Base-by-base conservation (phyloP, 2,329 filamentous ascomycete genomes). In the Neofusicoccum kwambonambiense region DNA sequence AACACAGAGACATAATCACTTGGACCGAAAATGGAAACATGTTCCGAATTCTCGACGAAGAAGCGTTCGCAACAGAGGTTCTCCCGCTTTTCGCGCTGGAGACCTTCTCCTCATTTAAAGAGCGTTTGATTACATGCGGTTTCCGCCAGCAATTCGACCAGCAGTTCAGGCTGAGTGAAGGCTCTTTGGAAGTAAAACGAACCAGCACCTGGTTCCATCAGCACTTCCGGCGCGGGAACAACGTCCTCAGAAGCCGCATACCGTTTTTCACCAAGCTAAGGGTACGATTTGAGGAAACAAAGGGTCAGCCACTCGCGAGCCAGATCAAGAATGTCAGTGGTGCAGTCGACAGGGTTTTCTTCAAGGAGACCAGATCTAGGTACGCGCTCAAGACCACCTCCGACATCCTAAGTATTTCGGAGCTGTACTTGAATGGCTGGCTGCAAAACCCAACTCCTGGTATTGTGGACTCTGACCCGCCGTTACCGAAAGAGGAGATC, bases 391-490 rank as follows among this genome's bases (percentile, higher is more conserved):
- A 73, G 9, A 49, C 66, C 0, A 19, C 69, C 17, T 56, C 64
- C 9, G 68, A 73, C 1, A 72, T 76, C 12, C 72, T 73, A 0
- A 74, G 68, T 2, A 60, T 77, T 11, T 68, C 68, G 22, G 68
- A 69, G 0, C 45, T 77, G 9, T 76, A 76, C 45, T 11, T 39
- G 34, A n/a, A n/a, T 13, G 56, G 67, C 68, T 50, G 67, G 70
- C 27, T 64, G 70, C 39, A 70, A 68, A 61, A 60, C 11, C 22
- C 41, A 13, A 13, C 6, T 9, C 9, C 11, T 13, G 31, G 19
- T 22, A n/a, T 15, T n/a, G 1, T 41, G 70, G 31, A 72, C 71
- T 22, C 65, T 67, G 12, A 72, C 72, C 50, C 73, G 71, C 74
- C 71, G 35, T 66, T 68, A 9, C 71, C 73, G 3, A 75, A 73